phyloP scores from a whole-genome alignment of 495 filamentous ascomycete genomes.

The Podospora sp. region DNA sequence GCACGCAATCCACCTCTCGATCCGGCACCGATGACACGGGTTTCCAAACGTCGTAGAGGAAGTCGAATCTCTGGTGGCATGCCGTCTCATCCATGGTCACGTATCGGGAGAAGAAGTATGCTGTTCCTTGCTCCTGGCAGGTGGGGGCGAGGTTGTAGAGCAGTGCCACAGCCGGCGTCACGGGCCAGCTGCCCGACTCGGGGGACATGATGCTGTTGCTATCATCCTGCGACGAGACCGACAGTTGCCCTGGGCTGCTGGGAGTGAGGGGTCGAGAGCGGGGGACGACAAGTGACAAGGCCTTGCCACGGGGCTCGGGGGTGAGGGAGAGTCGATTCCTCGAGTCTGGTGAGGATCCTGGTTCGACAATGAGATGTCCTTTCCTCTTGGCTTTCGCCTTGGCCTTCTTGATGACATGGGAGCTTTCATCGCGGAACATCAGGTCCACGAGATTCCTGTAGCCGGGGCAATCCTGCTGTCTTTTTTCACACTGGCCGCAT shows the following conservation, averaged over 20 bases:
- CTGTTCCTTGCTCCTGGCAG: conserved; percentile 41
- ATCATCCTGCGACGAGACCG: conserved; percentile 27
- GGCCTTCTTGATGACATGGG: conserved; percentile 66
- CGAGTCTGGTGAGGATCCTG: conserved; percentile 23
- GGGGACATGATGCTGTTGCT: conserved; percentile 38
- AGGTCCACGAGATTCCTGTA: conserved; percentile 70
- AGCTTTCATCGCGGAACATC: conserved; percentile 75
- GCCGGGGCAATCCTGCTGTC: conserved; percentile 65
- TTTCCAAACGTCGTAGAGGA: conserved; percentile 45
- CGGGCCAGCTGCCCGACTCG: conserved; percentile 40
- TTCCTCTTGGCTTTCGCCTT: conserved; percentile 44
- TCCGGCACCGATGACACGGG: conserved; percentile 28
- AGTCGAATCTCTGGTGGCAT: conserved; percentile 46
- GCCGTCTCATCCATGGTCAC: conserved; percentile 40
- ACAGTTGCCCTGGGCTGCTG: conserved; percentile 19
- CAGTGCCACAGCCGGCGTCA: conserved; percentile 35
- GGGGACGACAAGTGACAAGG: conserved; percentile 29
- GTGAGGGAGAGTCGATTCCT: conserved; percentile 30
- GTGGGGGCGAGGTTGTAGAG: conserved; percentile 36
- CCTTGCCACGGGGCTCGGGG: conserved; percentile 28
- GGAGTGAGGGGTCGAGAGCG: conserved; percentile 16
- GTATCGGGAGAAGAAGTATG: conserved; percentile 46
- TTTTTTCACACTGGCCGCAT: conserved; percentile 68
- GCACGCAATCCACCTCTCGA: conserved; percentile 38
- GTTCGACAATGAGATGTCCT: conserved; percentile 24